Base-by-base conservation (phyloP, 139 green algal species). In the Chlorella sp. region DNA sequence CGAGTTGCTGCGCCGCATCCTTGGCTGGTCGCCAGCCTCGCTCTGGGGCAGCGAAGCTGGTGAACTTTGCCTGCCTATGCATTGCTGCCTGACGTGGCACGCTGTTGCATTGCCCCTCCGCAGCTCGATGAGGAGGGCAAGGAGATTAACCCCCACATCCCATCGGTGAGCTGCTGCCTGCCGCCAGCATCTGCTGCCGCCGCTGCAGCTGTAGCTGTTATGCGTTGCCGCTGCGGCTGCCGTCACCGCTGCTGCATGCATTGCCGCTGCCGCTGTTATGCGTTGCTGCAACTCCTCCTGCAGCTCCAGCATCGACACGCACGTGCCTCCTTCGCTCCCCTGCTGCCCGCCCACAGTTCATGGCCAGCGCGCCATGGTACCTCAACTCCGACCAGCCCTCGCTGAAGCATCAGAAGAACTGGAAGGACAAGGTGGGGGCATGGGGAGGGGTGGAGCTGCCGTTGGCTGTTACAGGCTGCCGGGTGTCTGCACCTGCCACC, bases 131-230 rank as follows among this genome's bases (percentile, higher is more conserved):
- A 99, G 87, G 97, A 99, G 84, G 98, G 97, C 67, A 98, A 97
- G 74, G 96, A 98, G 72, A 99, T 99, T 87, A 99, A 99, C 91
- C 98, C 98, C 0, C 98, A 99, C 82, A 99, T 99, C 76, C 98
- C 98, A 7, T 92, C 99, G 91, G 99, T 98, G 86, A 99, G 81
- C 16, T 4, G 30, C 28, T 3, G 1, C 26, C 44, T 55, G 44
- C 26, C 26, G 38, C 36, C 36, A 12, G 38, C 7, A 20, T 26
- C 5, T n/a, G n/a, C n/a, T n/a, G n/a, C n/a, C n/a, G n/a, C n/a
- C n/a, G n/a, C n/a, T n/a, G n/a, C n/a, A n/a, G n/a, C n/a, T n/a
- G n/a, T n/a, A n/a, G n/a, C n/a, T 51, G 26, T 6, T 25, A 9
- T n/a, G n/a, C n/a, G n/a, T 17, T 18, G 28, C 3, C 21, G 15